phyloP scores from a whole-genome alignment of 179 eudicot species.

The Corrigiola litoralis region DNA sequence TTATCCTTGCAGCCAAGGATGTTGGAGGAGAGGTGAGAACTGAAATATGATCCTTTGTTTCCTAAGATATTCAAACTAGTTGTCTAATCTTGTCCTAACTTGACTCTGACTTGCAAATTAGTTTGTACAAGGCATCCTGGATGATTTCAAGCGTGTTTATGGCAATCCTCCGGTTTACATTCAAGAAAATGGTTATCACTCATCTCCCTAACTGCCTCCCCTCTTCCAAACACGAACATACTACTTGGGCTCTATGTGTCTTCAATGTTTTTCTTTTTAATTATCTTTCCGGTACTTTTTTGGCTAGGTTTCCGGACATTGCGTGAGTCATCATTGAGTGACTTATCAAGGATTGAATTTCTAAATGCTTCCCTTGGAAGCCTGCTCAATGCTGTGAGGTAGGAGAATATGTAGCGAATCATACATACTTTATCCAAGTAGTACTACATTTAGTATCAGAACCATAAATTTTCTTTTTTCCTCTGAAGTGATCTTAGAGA shows the following conservation, averaged over 20 bases:
- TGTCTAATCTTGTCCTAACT: neutral
- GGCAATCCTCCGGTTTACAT: conserved; percentile 25
- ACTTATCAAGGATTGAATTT: conserved; percentile 35
- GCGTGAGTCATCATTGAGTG: conserved; percentile 32
- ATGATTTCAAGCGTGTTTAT: conserved; percentile 16
- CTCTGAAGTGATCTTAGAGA: no score
- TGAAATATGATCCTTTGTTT: no score
- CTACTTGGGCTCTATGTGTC: neutral
- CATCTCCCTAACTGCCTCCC: neutral
- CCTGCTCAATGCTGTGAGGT: conserved; percentile 51
- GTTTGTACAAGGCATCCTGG: neutral
- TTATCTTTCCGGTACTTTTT: neutral
- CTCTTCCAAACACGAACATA: neutral
- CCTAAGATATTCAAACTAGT: neutral
- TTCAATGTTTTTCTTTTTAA: neutral
- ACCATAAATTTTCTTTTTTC: no score
- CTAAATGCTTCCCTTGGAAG: conserved; percentile 33
- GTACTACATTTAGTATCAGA: neutral
- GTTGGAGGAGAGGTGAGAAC: no score
- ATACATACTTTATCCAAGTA: neutral
- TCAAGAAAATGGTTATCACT: conserved; percentile 25
- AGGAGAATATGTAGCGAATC: neutral
- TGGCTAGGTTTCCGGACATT: conserved; percentile 30
- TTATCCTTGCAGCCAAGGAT: no score
- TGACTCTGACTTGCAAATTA: neutral